Percentiles rank a stretch among this genome's conserved stretches.
Conservation (phyloP, 768 basidiomycete species). For the Amanita polypyramis region DNA sequence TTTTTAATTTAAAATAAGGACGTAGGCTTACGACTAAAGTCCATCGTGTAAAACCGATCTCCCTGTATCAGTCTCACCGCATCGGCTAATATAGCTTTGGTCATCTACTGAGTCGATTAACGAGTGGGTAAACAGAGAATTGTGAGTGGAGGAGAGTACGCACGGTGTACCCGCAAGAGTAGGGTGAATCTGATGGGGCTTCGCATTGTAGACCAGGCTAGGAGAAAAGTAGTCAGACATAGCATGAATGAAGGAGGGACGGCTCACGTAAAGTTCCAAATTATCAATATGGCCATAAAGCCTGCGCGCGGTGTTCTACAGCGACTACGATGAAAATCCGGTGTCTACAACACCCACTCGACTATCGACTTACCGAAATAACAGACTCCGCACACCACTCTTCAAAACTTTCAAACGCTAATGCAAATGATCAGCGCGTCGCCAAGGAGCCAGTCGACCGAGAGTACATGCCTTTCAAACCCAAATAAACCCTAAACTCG, state of each 20-base stretch:
- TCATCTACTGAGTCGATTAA: slow-evolving; percentile 20
- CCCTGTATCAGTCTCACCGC: slow-evolving; percentile 44
- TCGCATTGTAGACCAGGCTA: slow-evolving; percentile 23
- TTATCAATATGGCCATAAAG: slow-evolving; percentile 25
- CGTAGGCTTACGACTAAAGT: slow-evolving; percentile 33
- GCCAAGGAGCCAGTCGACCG: not conserved
- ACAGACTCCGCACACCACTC: slow-evolving; percentile 44
- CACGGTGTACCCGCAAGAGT: slow-evolving; percentile 49
- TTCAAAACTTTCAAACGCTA: slow-evolving; percentile 34
- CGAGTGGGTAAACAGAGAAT: not conserved
- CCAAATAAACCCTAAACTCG: slow-evolving; percentile 42
- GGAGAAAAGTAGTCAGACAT: not conserved
- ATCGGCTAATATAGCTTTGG: slow-evolving; percentile 40
- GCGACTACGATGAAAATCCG: not conserved
- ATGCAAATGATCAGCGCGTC: not conserved
- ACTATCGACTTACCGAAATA: slow-evolving; percentile 26
- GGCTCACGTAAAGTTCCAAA: slow-evolving; percentile 22
- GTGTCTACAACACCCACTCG: not conserved
- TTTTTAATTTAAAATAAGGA: not conserved
- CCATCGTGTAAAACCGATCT: slow-evolving; percentile 41
- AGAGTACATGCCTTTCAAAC: slow-evolving; percentile 26
- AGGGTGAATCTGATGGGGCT: slow-evolving; percentile 21
- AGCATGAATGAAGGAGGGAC: not conserved
- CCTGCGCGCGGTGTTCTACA: slow-evolving; percentile 18
- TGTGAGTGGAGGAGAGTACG: not conserved